Conservation (phyloP, 768 basidiomycete species). For the Cyclocybe aegerita region DNA sequence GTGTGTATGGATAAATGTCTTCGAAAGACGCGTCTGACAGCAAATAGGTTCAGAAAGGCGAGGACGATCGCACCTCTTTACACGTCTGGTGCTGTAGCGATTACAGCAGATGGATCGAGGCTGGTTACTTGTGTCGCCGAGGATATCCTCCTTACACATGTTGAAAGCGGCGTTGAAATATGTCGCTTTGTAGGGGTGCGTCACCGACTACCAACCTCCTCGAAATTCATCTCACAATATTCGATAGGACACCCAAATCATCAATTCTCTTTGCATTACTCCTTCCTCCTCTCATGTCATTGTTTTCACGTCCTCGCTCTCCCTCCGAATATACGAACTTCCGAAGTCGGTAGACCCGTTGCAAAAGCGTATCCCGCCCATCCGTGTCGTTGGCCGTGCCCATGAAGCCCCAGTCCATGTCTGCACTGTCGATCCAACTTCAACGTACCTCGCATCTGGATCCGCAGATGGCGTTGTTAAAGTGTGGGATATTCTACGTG, state of each 20-base stretch:
- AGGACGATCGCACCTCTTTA: slow-evolving; percentile 78
- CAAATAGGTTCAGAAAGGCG: slow-evolving; percentile 69
- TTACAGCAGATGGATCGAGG: slow-evolving; percentile 74
- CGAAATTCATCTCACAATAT: slow-evolving; percentile 4
- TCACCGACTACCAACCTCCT: slow-evolving; percentile 12
- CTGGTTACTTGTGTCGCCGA: slow-evolving; percentile 88
- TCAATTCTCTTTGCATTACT: slow-evolving; percentile 83
- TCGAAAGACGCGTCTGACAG: background rate
- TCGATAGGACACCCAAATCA: slow-evolving; percentile 75
- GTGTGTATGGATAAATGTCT: slow-evolving; percentile 30
- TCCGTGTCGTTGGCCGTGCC: slow-evolving; percentile 76
- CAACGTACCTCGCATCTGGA: slow-evolving; percentile 90
- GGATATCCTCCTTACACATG: slow-evolving; percentile 79
- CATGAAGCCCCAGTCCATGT: slow-evolving; percentile 96
- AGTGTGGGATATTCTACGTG: slow-evolving; percentile 89
- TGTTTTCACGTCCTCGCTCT: slow-evolving; percentile 78
- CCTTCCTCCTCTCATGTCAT: slow-evolving; percentile 72
- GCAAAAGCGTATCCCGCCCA: slow-evolving; percentile 59
- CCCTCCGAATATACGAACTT: slow-evolving; percentile 82
- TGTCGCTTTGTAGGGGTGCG: slow-evolving; percentile 84
- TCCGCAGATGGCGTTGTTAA: slow-evolving; percentile 96
- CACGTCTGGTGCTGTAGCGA: slow-evolving; percentile 83
- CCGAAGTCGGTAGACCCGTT: slow-evolving; percentile 46
- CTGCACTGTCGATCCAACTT: slow-evolving; percentile 80
- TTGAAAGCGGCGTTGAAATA: slow-evolving; percentile 70